Evolutionary conservation across 441 rosid genomes (phyloP).

Genomic region (Biscutella laevigata): DNA sequence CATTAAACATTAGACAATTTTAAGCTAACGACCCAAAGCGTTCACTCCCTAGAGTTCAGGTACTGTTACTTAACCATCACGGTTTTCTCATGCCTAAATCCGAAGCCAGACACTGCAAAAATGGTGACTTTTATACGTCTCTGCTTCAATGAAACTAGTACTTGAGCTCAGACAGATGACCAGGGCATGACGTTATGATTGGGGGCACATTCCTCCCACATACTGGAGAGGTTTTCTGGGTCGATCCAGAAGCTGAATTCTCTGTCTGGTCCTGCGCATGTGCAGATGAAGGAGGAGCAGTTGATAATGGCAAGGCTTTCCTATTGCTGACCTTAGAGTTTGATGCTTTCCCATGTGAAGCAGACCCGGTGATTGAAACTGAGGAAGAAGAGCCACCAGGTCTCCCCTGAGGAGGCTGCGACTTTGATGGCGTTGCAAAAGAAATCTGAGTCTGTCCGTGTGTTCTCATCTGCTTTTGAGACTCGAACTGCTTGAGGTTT

Average conservation of each 20-base stretch:
- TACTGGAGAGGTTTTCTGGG: slow-evolving; percentile 41
- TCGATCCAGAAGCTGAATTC: slow-evolving; percentile 29
- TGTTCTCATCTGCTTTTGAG: slow-evolving; percentile 28
- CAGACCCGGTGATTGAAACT: slow-evolving; percentile 25
- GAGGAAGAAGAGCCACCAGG: slow-evolving; percentile 24
- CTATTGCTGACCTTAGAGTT: slow-evolving; percentile 24
- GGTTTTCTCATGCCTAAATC: not conserved
- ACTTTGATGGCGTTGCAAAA: slow-evolving; percentile 30
- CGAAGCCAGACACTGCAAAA: slow-evolving; percentile 25
- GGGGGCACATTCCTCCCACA: slow-evolving; percentile 46
- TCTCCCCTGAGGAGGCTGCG: slow-evolving; percentile 20
- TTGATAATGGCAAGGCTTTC: slow-evolving; percentile 25
- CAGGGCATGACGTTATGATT: slow-evolving; percentile 33
- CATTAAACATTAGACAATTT: not conserved
- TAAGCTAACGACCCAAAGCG: slow-evolving; percentile 11
- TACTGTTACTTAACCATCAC: not conserved
- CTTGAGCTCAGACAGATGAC: slow-evolving; percentile 43
- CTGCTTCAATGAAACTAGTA: slow-evolving; percentile 25
- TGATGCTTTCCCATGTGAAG: slow-evolving; percentile 24
- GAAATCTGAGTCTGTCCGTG: slow-evolving; percentile 43
- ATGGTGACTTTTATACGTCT: slow-evolving; percentile 14
- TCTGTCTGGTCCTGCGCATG: slow-evolving; percentile 26
- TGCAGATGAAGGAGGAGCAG: slow-evolving; percentile 2
- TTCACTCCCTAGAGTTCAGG: not conserved
- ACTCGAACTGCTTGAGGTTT: slow-evolving; percentile 26